A percentile compares a stretch with the other conserved stretches of the same genome.
Evolutionary conservation across 129 eudicot genomes (phyloP).

Genomic region (Pseudognaphalium luteoalbum): DNA sequence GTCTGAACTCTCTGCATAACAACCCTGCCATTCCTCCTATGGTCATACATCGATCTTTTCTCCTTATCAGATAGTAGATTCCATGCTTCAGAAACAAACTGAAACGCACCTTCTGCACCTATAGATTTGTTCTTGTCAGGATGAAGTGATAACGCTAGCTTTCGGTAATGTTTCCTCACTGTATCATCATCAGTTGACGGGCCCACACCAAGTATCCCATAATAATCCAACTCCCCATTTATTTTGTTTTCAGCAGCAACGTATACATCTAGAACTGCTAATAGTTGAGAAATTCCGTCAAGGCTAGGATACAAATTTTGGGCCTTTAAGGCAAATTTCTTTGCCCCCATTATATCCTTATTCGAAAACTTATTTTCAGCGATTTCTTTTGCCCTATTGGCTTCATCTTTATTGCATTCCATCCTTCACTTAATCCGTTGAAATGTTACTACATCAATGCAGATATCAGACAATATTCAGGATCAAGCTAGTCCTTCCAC

Average conservation of each 20-base stretch:
- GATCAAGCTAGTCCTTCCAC: background rate
- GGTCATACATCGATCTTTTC: constrained; percentile 61
- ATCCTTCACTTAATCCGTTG: constrained; percentile 30
- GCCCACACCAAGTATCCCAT: constrained; percentile 69
- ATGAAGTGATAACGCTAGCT: constrained; percentile 76
- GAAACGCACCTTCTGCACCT: constrained; percentile 92
- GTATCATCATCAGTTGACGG: constrained; percentile 70
- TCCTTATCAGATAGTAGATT: constrained; percentile 63
- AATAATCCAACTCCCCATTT: constrained; percentile 64
- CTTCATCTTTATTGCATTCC: constrained; percentile 95
- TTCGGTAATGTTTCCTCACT: constrained; percentile 60
- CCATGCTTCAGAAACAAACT: constrained; percentile 75
- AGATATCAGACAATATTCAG: too few species aligned
- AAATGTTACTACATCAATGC: constrained; percentile 9
- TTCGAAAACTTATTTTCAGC: constrained; percentile 68
- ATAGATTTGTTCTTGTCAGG: constrained; percentile 81
- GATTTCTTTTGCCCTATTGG: constrained; percentile 83
- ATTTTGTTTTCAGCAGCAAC: constrained; percentile 61
- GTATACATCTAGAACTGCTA: constrained; percentile 60
- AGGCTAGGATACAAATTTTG: constrained; percentile 66
- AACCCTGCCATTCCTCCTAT: constrained; percentile 38
- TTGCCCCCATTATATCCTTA: constrained; percentile 70
- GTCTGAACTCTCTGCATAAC: constrained; percentile 30
- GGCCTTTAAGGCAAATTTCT: constrained; percentile 70
- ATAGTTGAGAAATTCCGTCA: constrained; percentile 68